Base-by-base conservation (phyloP, 129 eudicot species). In the Flaveria bidentis region DNA sequence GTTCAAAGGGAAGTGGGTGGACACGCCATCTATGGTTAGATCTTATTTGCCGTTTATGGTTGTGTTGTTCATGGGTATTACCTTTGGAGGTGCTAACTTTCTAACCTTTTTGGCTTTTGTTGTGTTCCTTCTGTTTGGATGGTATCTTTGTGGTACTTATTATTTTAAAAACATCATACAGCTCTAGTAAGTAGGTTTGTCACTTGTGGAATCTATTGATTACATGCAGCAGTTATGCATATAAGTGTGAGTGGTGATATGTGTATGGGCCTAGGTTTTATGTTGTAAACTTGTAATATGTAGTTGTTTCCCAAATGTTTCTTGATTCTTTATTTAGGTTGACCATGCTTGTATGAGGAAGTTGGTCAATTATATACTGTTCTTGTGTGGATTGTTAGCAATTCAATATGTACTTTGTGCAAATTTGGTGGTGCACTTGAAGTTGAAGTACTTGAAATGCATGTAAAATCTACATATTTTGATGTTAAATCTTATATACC, bases 1-100 rank as follows among this genome's bases (percentile, higher is more conserved):
- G 71, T 71, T 92, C 57, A 92, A 90, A 79, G 98, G 96, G 33
- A 67, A 74, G 23, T 90, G 92, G 90, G 96, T 92, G 23, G 78
- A 80, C 75, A 86, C 79, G 80, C 76, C 80, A 62, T 76, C 98
- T 9, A 69, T 88, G 77, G 67, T 83, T 28, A 75, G 75, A 42
- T 86, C 98, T 30, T 84, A 83, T 67, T 26, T 90, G 69, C 92
- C 98, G 4, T 90, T 88, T 64, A 52, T 83, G 56, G 26, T 92
- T 5, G 90, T 85, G 46, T 80, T 82, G 68, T 83, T 77, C 45
- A 36, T 86, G 67, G 93, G 96, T 16, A 71, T 92, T 6, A 79
- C 73, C 42, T 77, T 90, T 60, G 98, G 98, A 76, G 98, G 94
- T 78, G 82, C 74, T 23, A 80, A 79, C n/a, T 92, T 87, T 84